Percentiles rank a stretch among this genome's conserved stretches.
These are phyloP conservation scores for Cardiospermum halicacabum DNA, from an alignment of 345 rosid genomes.

Conservation along the genomic window DNA sequence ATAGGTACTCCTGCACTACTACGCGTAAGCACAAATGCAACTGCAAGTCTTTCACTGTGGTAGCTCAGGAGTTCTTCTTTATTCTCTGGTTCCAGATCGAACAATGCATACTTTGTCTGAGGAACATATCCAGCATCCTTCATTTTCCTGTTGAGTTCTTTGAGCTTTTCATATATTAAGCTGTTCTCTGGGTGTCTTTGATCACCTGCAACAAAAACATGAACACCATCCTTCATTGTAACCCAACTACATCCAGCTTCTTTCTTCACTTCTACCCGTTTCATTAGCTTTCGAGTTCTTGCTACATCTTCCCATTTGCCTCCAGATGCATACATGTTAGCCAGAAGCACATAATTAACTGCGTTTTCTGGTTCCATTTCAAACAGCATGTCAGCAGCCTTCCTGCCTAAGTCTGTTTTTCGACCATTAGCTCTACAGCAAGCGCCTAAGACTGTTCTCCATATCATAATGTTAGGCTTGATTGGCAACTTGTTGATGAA, in stretches of 20 bases:
- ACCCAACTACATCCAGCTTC: conserved; percentile 99
- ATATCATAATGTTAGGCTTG: conserved; percentile 72
- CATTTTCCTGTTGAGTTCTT: conserved; percentile 68
- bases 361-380: conserved; percentile 80
- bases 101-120: conserved; percentile 61
- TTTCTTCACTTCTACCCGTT: conserved; percentile 65
- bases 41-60: conserved; percentile 90
- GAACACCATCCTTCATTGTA: conserved; percentile 86
- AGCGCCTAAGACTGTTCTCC: conserved; percentile 90
- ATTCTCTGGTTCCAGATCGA: conserved; percentile 75
- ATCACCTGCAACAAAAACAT: conserved; percentile 82
- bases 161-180: conserved; percentile 59
- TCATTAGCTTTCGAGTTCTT: conserved; percentile 66
- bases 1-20: conserved; percentile 56
- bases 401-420: conserved; percentile 59
- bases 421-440: conserved; percentile 64
- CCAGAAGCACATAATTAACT: conserved; percentile 79
- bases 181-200: conserved; percentile 60
- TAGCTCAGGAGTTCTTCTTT: conserved; percentile 79
- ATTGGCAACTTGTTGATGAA: conserved; percentile 65
- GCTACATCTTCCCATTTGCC: conserved; percentile 81
- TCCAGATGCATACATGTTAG: conserved; percentile 86
- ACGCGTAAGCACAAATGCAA: conserved; percentile 68
- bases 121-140: conserved; percentile 79
- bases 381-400: conserved; percentile 74